Evolutionary conservation across 2,329 filamentous ascomycete genomes (phyloP).

Genomic region (Microdochium nivale): DNA sequence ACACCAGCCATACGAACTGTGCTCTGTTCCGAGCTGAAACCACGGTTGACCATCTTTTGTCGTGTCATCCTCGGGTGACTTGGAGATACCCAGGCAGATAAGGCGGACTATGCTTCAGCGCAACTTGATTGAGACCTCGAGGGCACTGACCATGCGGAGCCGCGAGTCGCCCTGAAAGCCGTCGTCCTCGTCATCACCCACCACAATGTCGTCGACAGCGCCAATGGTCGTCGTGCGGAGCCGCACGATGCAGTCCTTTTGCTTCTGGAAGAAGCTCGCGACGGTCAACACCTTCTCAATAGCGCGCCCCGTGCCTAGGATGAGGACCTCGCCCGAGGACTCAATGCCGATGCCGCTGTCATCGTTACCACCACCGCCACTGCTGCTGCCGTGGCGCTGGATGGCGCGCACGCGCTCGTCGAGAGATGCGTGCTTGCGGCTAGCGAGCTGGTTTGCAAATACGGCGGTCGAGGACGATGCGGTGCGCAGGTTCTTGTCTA

Average conservation of each 20-base stretch:
- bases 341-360: slow-evolving; percentile 21
- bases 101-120: slow-evolving; percentile 22
- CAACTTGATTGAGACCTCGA: slow-evolving; percentile 39
- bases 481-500: slow-evolving; percentile 41
- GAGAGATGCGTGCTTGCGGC: slow-evolving; percentile 35
- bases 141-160: slow-evolving; percentile 38
- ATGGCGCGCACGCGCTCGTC: slow-evolving; percentile 36
- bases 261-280: slow-evolving; percentile 55
- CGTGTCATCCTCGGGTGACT: too few species aligned
- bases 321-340: slow-evolving; percentile 38
- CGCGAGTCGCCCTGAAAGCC: slow-evolving; percentile 23
- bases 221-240: slow-evolving; percentile 54
- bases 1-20: too few species aligned
- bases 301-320: slow-evolving; percentile 59
- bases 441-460: slow-evolving; percentile 29
- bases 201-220: slow-evolving; percentile 59
- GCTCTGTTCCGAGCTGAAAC: too few species aligned
- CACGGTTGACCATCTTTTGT: too few species aligned
- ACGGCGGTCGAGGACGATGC: slow-evolving; percentile 15
- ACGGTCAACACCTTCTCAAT: slow-evolving; percentile 55
- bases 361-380: slow-evolving; percentile 12
- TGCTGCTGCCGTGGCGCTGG: slow-evolving; percentile 17
- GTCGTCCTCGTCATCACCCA: slow-evolving; percentile 22
- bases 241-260: slow-evolving; percentile 48
- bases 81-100: too few species aligned